A percentile compares a stretch with the other conserved stretches of the same genome.
Evolutionary conservation across 2,329 filamentous ascomycete genomes (phyloP).

Genomic region (Cordyceps pruinosa): DNA sequence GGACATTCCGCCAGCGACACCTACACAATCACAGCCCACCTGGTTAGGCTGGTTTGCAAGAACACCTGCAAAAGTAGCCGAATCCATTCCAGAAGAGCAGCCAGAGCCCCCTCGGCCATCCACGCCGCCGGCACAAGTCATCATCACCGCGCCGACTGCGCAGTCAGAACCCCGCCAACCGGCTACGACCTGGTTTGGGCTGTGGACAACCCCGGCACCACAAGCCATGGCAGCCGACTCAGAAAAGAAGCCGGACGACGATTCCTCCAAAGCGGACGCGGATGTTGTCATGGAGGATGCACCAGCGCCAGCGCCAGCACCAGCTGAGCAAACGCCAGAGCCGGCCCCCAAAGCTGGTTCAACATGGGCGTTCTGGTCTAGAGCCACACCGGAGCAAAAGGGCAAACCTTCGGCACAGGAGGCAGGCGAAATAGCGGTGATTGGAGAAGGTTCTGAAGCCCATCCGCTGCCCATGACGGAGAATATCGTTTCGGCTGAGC

Average conservation of each 20-base stretch:
- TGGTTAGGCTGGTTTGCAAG: slow-evolving; percentile 50
- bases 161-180: slow-evolving; percentile 15
- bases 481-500: slow-evolving; percentile 32
- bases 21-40: slow-evolving; percentile 24
- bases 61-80: slow-evolving; percentile 20
- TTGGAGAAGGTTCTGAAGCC: slow-evolving; percentile 50
- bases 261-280: slow-evolving; percentile 24
- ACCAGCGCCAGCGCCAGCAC: background rate
- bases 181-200: slow-evolving; percentile 33
- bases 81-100: slow-evolving; percentile 1
- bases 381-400: slow-evolving; percentile 39
- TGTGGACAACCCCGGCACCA: slow-evolving; percentile 27
- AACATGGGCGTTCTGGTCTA: slow-evolving; percentile 78
- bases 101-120: slow-evolving; percentile 14
- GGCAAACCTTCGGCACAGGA: slow-evolving; percentile 30
- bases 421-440: slow-evolving; percentile 48
- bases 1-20: background rate
- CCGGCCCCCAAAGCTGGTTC: slow-evolving; percentile 48
- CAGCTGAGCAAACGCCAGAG: slow-evolving; percentile 25
- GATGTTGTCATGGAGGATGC: slow-evolving; percentile 40
- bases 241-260: slow-evolving; percentile 15
- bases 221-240: slow-evolving; percentile 11
- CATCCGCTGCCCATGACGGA: slow-evolving; percentile 43
- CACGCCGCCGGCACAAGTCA: slow-evolving; percentile 19
- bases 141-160: slow-evolving; percentile 7